phyloP scores from a whole-genome alignment of 495 filamentous ascomycete species.

The Aspergillus homomorphus region DNA sequence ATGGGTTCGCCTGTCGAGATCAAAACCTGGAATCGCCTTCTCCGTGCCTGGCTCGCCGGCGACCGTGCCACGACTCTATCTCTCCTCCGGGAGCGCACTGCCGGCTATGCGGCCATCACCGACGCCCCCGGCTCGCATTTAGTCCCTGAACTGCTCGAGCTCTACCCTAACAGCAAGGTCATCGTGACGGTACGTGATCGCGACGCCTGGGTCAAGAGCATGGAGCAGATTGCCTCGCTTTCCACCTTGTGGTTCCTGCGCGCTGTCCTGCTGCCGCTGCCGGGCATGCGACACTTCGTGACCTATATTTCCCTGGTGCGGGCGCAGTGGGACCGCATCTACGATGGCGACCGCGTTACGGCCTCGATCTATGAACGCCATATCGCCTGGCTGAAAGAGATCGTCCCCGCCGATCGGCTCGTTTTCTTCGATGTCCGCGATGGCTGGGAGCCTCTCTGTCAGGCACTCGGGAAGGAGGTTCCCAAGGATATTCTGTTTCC shows the following conservation, averaged over 20 bases:
- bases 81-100: conserved; percentile 48
- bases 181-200: conserved; percentile 50
- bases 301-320: neutral
- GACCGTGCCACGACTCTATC: conserved; percentile 14
- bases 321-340: neutral
- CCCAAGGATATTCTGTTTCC: conserved; percentile 28
- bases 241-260: neutral
- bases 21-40: neutral
- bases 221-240: neutral
- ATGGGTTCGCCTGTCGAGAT: neutral
- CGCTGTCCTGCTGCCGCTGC: neutral
- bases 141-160: conserved; percentile 43
- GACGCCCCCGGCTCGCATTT: conserved; percentile 54
- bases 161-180: conserved; percentile 48
- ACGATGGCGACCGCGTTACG: neutral
- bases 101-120: conserved; percentile 48
- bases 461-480: conserved; percentile 42
- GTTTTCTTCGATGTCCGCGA: conserved; percentile 46
- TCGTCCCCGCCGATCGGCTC: conserved; percentile 42
- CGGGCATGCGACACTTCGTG: neutral
- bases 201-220: conserved; percentile 36
- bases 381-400: conserved; percentile 31
- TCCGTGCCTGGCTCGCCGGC: neutral
- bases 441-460: conserved; percentile 51
- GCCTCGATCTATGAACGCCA: conserved; percentile 13